A percentile compares a stretch with the other conserved stretches of the same genome.
phyloP scores from a whole-genome alignment of 148 eudicot genomes.

The Vaccinium macrocarpon region DNA sequence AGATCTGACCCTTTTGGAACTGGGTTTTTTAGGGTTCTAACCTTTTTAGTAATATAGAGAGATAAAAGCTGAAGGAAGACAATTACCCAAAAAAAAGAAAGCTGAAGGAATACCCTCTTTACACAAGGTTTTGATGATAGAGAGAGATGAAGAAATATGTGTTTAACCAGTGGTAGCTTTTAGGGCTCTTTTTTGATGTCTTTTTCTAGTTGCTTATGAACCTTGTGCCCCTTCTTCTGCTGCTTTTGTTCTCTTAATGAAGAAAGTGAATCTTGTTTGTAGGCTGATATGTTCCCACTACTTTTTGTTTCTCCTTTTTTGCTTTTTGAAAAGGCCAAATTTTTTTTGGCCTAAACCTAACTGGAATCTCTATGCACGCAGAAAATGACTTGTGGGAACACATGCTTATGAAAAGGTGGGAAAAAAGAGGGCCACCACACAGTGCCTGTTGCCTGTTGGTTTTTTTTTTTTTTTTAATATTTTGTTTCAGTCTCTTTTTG shows the following conservation, averaged over 20 bases:
- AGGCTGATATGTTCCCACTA: background rate
- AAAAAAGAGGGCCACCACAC: background rate
- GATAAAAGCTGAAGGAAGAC: background rate
- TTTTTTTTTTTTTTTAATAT: background rate
- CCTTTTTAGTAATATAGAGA: background rate
- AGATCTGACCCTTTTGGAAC: constrained; percentile 4
- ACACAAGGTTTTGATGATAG: constrained; percentile 7
- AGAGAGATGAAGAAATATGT: constrained; percentile 12
- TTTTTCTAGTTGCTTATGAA: constrained; percentile 16
- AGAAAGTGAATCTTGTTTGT: constrained; percentile 26
- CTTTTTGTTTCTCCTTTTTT: background rate
- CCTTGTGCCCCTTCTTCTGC: background rate
- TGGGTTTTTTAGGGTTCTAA: constrained; percentile 7
- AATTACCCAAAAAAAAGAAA: background rate
- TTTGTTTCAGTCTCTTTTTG: background rate
- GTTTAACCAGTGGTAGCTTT: constrained; percentile 15
- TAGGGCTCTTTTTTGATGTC: background rate
- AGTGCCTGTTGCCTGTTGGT: background rate
- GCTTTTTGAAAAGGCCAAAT: background rate
- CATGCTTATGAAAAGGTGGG: background rate
- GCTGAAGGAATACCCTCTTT: background rate
- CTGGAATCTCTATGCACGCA: background rate
- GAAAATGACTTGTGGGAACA: constrained; percentile 7
- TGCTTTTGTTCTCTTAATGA: constrained; percentile 15
- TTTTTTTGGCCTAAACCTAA: background rate